Conservation (phyloP, 2,329 filamentous ascomycete species). For the Phyllosticta paracitricarpa region DNA sequence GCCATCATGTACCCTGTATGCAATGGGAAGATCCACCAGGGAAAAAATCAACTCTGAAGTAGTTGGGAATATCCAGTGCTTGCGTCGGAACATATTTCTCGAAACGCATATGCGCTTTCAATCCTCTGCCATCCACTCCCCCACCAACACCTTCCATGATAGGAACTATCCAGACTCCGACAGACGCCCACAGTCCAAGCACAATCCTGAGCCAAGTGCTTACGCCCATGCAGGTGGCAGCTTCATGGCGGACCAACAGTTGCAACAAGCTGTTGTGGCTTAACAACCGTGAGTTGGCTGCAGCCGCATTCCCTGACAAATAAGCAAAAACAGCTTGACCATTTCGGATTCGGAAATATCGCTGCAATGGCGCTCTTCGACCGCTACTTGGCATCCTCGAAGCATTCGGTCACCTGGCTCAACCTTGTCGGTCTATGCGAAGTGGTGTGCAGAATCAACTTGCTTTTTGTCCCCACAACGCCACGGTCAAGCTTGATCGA, state of each 20-base stretch:
- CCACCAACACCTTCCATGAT: background rate
- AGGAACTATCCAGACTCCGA: background rate
- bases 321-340: background rate
- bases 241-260: background rate
- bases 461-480: background rate
- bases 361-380: background rate
- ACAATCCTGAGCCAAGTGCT: background rate
- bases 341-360: background rate
- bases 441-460: background rate
- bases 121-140: background rate
- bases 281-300: background rate
- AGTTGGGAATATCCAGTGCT: background rate
- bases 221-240: background rate
- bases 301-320: background rate
- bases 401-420: background rate
- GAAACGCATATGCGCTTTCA: background rate
- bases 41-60: background rate
- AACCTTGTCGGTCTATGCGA: background rate
- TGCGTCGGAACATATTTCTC: background rate
- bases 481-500: background rate
- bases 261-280: background rate
- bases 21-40: background rate
- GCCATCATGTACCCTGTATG: background rate
- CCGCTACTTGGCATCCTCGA: background rate
- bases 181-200: background rate